Base-by-base conservation (phyloP, 2,329 filamentous ascomycete genomes). In the Verticillium dahliae region DNA sequence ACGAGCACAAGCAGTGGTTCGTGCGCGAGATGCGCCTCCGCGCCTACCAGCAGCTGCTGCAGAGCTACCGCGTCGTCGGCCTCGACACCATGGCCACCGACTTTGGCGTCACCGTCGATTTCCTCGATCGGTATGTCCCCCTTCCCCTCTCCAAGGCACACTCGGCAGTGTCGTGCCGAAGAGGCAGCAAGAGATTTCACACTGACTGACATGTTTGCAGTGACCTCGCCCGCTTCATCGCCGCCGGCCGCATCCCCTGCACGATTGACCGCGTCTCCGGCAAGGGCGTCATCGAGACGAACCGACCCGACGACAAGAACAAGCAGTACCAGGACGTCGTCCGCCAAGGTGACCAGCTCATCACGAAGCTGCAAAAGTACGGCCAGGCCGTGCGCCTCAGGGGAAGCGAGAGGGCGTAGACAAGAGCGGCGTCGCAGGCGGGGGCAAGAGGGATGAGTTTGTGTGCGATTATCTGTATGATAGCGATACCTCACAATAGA, bases 341-440 rank as follows among this genome's bases (percentile, higher is more conserved):
- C 64, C 95, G 95, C 80, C 95, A 98, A 75, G 95, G 95, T 37
- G 95, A 99, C 76, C 91, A 96, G 77, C 84, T 99, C 65, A 98
- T 99, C 74, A 99, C 95, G 62, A 99, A 99, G 84, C 82, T 99
- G 69, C 95, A 99, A 80, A 99, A 99, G 83, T 99, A 99, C 76
- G 95, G 95, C 55, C 95, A 99, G 78, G 90, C 95, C 2, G 95
- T 99, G 66, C 86, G 95, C 72, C 82, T 99, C 78, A 87, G 95
- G 70, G 95, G 95, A 50, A 98, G 94, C 73, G 95, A 99, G 83
- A 86, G 95, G 70, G 92, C 91, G 70, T 97, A 82, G 70, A 66
- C 58, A 27, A 22, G 15, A 14, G 15, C 4, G 18, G 50, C 34
- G 11, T 34, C 14, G 50, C 22, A 50, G 58, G 27, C 27, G 27